Evolutionary conservation across 2,329 filamentous ascomycete species (phyloP).

Genomic region (Xylaria arbuscula): DNA sequence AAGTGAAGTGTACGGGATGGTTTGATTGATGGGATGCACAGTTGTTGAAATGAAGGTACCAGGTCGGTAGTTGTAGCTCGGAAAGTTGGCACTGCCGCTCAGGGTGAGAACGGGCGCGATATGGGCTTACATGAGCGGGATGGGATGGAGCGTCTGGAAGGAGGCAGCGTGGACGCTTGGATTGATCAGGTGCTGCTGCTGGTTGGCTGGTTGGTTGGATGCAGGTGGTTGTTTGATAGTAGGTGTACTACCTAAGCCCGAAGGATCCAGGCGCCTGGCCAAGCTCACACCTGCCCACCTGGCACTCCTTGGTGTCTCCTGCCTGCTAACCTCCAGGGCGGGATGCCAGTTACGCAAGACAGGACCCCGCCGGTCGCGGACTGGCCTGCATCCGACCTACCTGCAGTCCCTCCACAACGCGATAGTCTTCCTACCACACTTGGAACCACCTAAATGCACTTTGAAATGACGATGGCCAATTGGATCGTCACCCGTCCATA

Average conservation of each 20-base stretch:
- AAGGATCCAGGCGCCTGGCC: slow-evolving; percentile 5
- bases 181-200: slow-evolving; percentile 31
- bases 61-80: slow-evolving; percentile 32
- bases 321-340: slow-evolving; percentile 20
- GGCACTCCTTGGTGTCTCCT: neutral
- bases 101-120: slow-evolving; percentile 5
- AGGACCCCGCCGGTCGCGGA: slow-evolving; percentile 33
- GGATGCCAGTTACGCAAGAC: slow-evolving; percentile 4
- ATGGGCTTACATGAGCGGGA: slow-evolving; percentile 17
- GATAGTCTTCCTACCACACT: slow-evolving; percentile 14
- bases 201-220: slow-evolving; percentile 18
- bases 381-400: slow-evolving; percentile 13
- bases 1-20: neutral
- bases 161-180: slow-evolving; percentile 30
- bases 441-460: slow-evolving; percentile 34
- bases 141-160: slow-evolving; percentile 5
- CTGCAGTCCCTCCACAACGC: slow-evolving; percentile 10
- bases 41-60: neutral
- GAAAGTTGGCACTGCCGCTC: slow-evolving; percentile 16
- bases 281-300: slow-evolving; percentile 7
- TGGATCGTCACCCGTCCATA: slow-evolving; percentile 23
- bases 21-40: neutral
- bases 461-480: slow-evolving; percentile 28
- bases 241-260: slow-evolving; percentile 2
- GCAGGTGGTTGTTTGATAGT: slow-evolving; percentile 11